Percentiles rank a stretch among this genome's conserved stretches.
Evolutionary conservation across 2,329 filamentous ascomycete species (phyloP).

Genomic region (Diaporthe australafricana): DNA sequence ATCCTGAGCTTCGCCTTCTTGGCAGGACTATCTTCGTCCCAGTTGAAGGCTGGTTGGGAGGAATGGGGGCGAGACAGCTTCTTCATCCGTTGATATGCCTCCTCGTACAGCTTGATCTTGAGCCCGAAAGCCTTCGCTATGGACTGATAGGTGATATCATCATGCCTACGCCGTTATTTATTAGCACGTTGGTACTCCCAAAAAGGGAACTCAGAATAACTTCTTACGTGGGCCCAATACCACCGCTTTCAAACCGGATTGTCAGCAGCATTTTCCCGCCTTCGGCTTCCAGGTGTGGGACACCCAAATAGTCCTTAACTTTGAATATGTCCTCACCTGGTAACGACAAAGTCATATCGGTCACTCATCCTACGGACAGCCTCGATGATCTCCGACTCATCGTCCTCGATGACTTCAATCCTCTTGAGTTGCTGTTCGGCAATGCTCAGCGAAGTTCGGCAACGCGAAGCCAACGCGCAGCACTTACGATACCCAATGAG

Average conservation of each 20-base stretch:
- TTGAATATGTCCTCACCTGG: conserved; percentile 63
- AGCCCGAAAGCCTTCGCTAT: conserved; percentile 91
- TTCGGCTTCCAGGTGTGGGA: not conserved
- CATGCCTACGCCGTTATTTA: conserved; percentile 75
- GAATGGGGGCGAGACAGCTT: conserved; percentile 79
- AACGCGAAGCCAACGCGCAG: not conserved
- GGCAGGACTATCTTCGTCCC: conserved; percentile 83
- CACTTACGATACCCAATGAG: conserved; percentile 66
- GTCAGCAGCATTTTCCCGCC: conserved; percentile 7
- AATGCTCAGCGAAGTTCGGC: conserved; percentile 5
- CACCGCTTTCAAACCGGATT: conserved; percentile 68
- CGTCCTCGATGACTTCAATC: conserved; percentile 93
- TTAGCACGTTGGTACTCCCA: conserved; percentile 21
- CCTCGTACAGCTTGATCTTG: conserved; percentile 80
- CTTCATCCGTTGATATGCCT: conserved; percentile 86
- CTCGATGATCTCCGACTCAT: conserved; percentile 90
- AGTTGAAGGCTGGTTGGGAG: conserved; percentile 81
- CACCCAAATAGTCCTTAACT: not conserved
- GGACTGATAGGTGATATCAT: conserved; percentile 96
- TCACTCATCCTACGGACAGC: conserved; percentile 87
- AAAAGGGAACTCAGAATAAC: not conserved
- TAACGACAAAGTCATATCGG: conserved; percentile 94
- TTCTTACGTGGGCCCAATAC: conserved; percentile 91
- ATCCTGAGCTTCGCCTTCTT: conserved; percentile 88
- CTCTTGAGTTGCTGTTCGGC: conserved; percentile 75